Evolutionary conservation across 345 rosid species (phyloP).

Genomic region (Tarenaya hassleriana): DNA sequence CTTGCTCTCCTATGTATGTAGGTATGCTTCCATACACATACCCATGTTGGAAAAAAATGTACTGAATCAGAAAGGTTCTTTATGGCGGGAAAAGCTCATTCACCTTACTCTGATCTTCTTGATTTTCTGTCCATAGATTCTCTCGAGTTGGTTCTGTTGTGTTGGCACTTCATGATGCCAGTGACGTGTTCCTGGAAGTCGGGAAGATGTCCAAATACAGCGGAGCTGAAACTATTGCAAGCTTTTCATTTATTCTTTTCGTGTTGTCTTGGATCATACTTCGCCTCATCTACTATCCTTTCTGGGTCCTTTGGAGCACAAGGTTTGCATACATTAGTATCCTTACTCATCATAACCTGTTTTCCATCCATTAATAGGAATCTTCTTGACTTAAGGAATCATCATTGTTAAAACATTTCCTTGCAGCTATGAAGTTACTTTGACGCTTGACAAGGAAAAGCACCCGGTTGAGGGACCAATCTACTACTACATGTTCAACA

Average conservation of each 20-base stretch:
- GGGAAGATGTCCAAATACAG: constrained; percentile 86
- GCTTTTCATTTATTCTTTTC: constrained; percentile 43
- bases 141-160: constrained; percentile 64
- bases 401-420: not conserved
- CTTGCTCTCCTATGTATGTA: constrained; percentile 52
- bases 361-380: too few relatives aligned
- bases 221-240: constrained; percentile 52
- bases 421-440: constrained; percentile 67
- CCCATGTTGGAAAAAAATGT: not conserved
- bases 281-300: constrained; percentile 55
- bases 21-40: constrained; percentile 37
- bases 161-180: constrained; percentile 69
- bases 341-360: not conserved
- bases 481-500: constrained; percentile 67
- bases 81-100: too few relatives aligned
- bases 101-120: constrained; percentile 10
- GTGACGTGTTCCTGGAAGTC: constrained; percentile 65
- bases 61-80: not conserved
- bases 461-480: constrained; percentile 40
- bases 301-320: constrained; percentile 76
- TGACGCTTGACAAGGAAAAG: constrained; percentile 41
- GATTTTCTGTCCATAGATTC: constrained; percentile 39
- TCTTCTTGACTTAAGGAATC: too few relatives aligned
- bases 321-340: constrained; percentile 34
- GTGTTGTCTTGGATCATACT: constrained; percentile 50